Conservation (phyloP, 257 asterid species). For the Petrea volubilis region DNA sequence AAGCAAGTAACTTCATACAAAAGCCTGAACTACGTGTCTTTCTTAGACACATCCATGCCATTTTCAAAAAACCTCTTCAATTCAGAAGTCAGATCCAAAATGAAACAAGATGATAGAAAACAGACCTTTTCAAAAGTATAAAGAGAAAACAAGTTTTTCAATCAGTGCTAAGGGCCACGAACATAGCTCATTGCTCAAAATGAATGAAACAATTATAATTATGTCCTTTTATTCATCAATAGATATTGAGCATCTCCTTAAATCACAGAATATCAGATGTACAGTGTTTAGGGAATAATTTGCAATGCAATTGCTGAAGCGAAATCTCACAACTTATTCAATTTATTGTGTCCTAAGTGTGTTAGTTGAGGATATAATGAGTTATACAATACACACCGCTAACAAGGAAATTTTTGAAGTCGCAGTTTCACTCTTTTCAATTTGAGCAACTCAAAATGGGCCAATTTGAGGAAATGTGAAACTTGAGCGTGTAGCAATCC, state of each 20-base stretch:
- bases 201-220: not conserved
- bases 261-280: not conserved
- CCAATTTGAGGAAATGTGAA: not conserved
- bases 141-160: not conserved
- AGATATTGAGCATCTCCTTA: no score
- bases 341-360: not conserved
- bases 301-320: not conserved
- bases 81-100: not conserved
- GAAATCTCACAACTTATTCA: not conserved
- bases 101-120: not conserved
- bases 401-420: not conserved
- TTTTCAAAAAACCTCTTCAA: not conserved
- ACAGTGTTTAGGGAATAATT: not conserved
- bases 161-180: not conserved
- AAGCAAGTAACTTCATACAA: constrained; percentile 1
- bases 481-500: not conserved
- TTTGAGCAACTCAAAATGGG: not conserved
- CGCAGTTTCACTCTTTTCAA: not conserved
- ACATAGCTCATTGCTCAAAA: not conserved
- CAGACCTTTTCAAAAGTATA: not conserved
- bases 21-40: not conserved
- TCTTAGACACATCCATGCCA: not conserved
- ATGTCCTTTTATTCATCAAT: not conserved
- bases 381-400: not conserved
- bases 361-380: not conserved